Evolutionary conservation across 305 asterid genomes (phyloP).

Genomic region (Fraxinus greggii): DNA sequence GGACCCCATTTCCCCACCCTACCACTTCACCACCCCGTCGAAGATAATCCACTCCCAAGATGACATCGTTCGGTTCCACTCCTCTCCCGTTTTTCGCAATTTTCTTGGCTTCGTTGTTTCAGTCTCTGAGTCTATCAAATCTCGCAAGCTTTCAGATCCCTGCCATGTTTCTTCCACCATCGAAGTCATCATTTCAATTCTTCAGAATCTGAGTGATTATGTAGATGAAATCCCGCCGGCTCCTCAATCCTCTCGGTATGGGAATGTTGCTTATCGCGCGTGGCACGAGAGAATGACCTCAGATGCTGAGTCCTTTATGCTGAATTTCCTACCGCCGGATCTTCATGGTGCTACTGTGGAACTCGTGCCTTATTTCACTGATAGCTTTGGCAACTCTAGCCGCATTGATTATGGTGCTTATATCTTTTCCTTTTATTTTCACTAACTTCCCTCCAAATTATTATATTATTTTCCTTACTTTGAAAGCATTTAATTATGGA

Average conservation of each 20-base stretch:
- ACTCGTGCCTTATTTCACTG: conserved; percentile 73
- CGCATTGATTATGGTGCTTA: conserved; percentile 76
- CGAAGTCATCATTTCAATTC: conserved; percentile 35
- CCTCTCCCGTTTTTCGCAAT: conserved; percentile 53
- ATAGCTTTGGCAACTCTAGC: conserved; percentile 76
- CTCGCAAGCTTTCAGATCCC: conserved; percentile 68
- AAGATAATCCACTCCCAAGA: conserved; percentile 56
- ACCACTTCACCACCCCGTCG: conserved; percentile 53
- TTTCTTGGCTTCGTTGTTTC: conserved; percentile 79
- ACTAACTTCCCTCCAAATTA: no score
- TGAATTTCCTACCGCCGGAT: conserved; percentile 42
- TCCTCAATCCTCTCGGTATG: conserved; percentile 67
- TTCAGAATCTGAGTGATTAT: conserved; percentile 44
- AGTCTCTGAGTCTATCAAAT: conserved; percentile 66
- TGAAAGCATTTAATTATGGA: no score
- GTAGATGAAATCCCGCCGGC: conserved; percentile 81
- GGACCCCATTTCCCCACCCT: conserved; percentile 54
- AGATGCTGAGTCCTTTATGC: conserved; percentile 60
- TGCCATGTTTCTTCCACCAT: conserved; percentile 55
- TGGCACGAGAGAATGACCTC: conserved; percentile 80
- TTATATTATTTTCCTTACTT: no score
- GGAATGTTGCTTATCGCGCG: conserved; percentile 65
- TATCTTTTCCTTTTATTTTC: not conserved
- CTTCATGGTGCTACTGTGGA: conserved; percentile 51
- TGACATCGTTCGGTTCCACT: conserved; percentile 61